Evolutionary conservation across 768 basidiomycete species (phyloP).

Genomic region (Termitomyces eurrhizus): DNA sequence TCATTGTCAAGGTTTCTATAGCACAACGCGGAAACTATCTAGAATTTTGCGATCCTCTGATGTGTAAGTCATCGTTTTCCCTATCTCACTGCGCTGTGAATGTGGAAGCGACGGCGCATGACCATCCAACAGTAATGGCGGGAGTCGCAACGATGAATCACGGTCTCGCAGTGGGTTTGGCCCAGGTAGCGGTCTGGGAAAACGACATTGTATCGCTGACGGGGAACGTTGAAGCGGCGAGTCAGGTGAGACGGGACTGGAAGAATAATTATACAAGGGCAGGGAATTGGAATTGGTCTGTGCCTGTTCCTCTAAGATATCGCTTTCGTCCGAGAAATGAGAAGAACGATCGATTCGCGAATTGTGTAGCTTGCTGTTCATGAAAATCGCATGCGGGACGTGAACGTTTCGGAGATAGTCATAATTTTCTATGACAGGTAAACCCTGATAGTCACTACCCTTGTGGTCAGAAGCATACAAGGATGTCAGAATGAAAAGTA

Average conservation of each 20-base stretch:
- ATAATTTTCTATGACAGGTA: conserved; percentile 74
- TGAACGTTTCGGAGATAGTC: conserved; percentile 66
- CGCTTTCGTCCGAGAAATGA: conserved; percentile 43
- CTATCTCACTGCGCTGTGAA: conserved; percentile 23
- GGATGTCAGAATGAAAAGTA: conserved; percentile 4
- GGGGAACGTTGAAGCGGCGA: conserved; percentile 5
- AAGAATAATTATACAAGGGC: conserved; percentile 16
- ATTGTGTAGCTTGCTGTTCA: conserved; percentile 57
- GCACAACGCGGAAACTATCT: conserved; percentile 49
- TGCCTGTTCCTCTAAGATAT: conserved; percentile 35
- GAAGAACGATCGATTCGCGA: conserved; percentile 39
- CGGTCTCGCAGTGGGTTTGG: neutral
- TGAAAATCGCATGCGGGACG: conserved; percentile 69
- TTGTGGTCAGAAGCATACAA: conserved; percentile 21
- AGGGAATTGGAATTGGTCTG: conserved; percentile 16
- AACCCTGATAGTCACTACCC: conserved; percentile 64
- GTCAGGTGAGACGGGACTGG: too few relatives aligned
- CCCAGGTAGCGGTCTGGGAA: conserved; percentile 9
- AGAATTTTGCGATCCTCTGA: conserved; percentile 59
- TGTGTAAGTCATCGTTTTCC: conserved; percentile 24
- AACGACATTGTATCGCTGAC: conserved; percentile 9
- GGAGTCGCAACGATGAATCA: conserved; percentile 15
- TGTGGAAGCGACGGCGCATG: conserved; percentile 17
- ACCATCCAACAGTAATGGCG: conserved; percentile 13
- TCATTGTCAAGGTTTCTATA: conserved; percentile 26